Evolutionary conservation across 2,329 filamentous ascomycete species (phyloP).

Genomic region (Colletotrichum sidae): DNA sequence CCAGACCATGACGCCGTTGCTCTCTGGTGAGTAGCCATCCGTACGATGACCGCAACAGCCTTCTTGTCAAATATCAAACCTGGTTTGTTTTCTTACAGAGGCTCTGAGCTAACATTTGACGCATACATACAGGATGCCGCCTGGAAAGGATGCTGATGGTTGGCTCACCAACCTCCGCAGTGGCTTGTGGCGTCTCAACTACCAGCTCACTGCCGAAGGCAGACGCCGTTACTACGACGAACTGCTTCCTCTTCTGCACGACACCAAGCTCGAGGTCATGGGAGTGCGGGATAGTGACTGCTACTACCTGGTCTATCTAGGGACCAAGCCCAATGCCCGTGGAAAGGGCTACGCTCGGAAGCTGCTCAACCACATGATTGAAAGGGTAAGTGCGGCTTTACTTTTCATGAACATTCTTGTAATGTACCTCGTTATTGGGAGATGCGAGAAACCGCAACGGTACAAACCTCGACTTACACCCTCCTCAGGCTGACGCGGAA

Average conservation of each 20-base stretch:
- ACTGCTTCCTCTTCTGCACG: conserved; percentile 79
- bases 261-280: conserved; percentile 77
- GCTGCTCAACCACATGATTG: conserved; percentile 77
- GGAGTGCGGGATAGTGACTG: conserved; percentile 73
- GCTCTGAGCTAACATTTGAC: conserved; percentile 31
- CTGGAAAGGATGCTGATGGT: conserved; percentile 79
- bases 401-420: conserved; percentile 1
- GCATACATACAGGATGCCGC: conserved; percentile 72
- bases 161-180: conserved; percentile 78
- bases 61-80: no score
- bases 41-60: not conserved
- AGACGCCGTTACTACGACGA: conserved; percentile 81
- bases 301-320: conserved; percentile 88
- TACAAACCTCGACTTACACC: not conserved
- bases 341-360: conserved; percentile 79
- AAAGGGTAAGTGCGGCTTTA: conserved; percentile 60
- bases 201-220: conserved; percentile 78
- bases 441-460: no score
- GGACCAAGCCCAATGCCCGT: conserved; percentile 76
- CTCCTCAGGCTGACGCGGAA: conserved; percentile 72
- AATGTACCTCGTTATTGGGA: not conserved
- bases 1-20: conserved; percentile 82
- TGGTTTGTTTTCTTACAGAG: no score
- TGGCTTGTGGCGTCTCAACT: conserved; percentile 83
- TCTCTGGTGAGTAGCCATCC: conserved; percentile 71